Percentiles rank a stretch among this genome's conserved stretches.
phyloP scores from a whole-genome alignment of 2,329 filamentous ascomycete species.

The Calonectria henricotiae region DNA sequence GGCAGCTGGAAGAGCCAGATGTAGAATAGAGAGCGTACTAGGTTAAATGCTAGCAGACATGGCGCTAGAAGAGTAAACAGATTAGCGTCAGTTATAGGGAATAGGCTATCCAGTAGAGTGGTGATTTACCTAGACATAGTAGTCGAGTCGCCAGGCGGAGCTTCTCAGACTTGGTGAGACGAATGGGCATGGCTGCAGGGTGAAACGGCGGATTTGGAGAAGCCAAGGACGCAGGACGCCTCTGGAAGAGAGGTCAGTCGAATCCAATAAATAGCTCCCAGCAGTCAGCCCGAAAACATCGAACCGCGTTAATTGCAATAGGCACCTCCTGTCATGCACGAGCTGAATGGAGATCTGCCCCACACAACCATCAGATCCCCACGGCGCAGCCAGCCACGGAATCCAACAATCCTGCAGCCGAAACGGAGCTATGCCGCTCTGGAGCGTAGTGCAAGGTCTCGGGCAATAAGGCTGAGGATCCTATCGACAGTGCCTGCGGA shows the following conservation, averaged over 20 bases:
- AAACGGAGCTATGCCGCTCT: slow-evolving; percentile 1
- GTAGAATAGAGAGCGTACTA: slow-evolving; percentile 6
- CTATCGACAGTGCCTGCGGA: neutral
- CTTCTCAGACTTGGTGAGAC: slow-evolving; percentile 12
- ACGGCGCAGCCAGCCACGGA: slow-evolving; percentile 11
- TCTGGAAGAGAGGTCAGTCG: too few species aligned
- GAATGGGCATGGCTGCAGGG: neutral
- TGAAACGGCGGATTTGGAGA: neutral
- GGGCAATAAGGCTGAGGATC: neutral
- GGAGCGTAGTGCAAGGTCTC: neutral
- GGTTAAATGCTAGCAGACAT: slow-evolving; percentile 5
- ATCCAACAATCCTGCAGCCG: neutral
- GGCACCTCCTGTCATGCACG: neutral
- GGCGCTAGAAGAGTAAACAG: neutral
- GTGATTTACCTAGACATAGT: slow-evolving; percentile 3
- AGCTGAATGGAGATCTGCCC: neutral
- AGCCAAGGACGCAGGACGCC: neutral
- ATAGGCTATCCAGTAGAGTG: neutral
- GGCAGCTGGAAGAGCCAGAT: neutral
- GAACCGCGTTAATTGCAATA: slow-evolving; percentile 12
- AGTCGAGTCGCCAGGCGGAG: slow-evolving; percentile 1
- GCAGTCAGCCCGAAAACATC: neutral
- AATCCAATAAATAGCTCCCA: neutral
- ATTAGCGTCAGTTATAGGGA: neutral
- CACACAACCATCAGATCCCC: slow-evolving; percentile 2